These are phyloP conservation scores for Acacia concinna DNA, from an alignment of 331 rosid genomes.

Conservation along the genomic window DNA sequence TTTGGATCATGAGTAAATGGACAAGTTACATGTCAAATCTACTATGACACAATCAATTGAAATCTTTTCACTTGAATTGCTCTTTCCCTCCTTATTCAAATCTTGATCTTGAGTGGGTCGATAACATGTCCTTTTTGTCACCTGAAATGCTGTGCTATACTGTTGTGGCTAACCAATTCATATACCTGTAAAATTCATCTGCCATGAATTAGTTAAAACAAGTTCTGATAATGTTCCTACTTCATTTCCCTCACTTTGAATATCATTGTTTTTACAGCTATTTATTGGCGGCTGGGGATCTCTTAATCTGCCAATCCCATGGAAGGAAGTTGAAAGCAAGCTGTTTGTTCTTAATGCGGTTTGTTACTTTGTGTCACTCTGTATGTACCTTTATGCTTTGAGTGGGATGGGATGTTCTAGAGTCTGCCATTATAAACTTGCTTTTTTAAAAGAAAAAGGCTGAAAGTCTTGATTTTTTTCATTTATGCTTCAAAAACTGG, in stretches of 20 bases:
- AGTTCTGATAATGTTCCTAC: background rate
- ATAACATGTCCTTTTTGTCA: background rate
- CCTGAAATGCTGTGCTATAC: background rate
- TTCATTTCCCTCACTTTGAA: constrained; percentile 17
- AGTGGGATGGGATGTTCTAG: constrained; percentile 32
- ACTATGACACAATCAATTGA: background rate
- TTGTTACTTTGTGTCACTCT: constrained; percentile 59
- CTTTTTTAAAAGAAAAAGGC: background rate
- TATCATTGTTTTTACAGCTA: constrained; percentile 55
- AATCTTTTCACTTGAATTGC: background rate
- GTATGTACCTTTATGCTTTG: constrained; percentile 2
- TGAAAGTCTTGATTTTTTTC: background rate
- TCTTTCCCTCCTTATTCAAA: background rate
- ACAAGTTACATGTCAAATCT: background rate
- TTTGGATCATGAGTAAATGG: constrained; percentile 12
- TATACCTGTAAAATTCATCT: background rate
- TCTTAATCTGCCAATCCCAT: constrained; percentile 69
- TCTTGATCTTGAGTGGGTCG: background rate
- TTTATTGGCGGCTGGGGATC: constrained; percentile 77
- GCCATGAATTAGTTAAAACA: background rate
- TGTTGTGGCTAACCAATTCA: background rate
- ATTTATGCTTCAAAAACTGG: constrained; percentile 13
- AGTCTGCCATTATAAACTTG: constrained; percentile 9
- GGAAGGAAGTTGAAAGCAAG: constrained; percentile 97
- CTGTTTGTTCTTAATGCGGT: constrained; percentile 90